Base-by-base conservation (phyloP, 495 filamentous ascomycete species). In the Penicillium longicatenatum region DNA sequence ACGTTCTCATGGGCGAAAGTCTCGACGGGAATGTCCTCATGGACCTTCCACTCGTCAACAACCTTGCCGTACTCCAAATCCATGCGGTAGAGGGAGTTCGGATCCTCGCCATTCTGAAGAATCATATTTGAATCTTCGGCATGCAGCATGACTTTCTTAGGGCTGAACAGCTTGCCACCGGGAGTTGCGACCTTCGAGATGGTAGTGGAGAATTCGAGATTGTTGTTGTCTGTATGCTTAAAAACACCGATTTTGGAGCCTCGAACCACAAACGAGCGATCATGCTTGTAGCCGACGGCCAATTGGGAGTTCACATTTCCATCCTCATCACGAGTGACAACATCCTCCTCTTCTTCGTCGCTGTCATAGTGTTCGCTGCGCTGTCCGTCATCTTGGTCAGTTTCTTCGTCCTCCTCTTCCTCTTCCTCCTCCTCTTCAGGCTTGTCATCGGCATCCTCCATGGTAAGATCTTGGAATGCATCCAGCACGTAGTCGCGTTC, bases 11-110 rank as follows among this genome's bases (percentile, higher is more conserved):
- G 94, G 5, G 87, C 91, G 73, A 98, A 96, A 6, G 86, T 91
- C 19, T 88, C 85, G 50, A 98, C 91, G 1, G 89, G 84, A 55
- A 98, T 97, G 74, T 98, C 91, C 54, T 98, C 93, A 65, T 98
- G 93, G n/a, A 98, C 83, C 63, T 96, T 97, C 94, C 94, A 98
- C 72, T 98, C 95, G 68, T 98, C 95, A 2, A 98, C 91, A n/a
- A 98, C 90, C 78, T 97, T 98, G 54, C 94, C 94, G 66, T 94
- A 95, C 65, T 98, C 95, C 57, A 98, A 78, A 77, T 98, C 94
- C 94, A 98, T 97, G 24, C 90, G 90, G 66, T 92, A 98, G n/a
- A 98, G 79, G 26, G 87, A 91, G 74, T 98, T 92, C 6, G 95
- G 92, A 58, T 97, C 85, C 33, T 85, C 78, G 29, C 79, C 79